These are phyloP conservation scores for Syzygium aqueum DNA, from an alignment of 345 rosid species.

Conservation along the genomic window DNA sequence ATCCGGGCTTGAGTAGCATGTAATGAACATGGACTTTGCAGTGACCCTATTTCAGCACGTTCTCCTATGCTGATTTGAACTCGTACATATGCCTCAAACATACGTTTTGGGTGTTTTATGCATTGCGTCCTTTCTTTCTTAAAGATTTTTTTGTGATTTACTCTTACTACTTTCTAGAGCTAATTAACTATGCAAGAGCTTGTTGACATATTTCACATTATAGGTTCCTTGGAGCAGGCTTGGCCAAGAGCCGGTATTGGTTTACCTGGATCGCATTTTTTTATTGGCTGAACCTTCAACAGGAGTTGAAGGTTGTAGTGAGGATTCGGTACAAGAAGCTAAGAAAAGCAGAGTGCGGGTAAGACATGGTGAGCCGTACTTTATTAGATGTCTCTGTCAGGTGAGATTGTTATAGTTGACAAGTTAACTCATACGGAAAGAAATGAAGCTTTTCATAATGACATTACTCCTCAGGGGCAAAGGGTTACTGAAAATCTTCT, in stretches of 20 bases:
- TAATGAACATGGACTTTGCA: not conserved
- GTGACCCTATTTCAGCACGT: not conserved
- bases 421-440: not conserved
- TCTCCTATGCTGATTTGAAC: not conserved
- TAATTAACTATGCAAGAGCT: not conserved
- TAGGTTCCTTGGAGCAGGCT: constrained; percentile 99
- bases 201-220: not conserved
- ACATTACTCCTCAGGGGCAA: not conserved
- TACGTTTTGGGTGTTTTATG: not conserved
- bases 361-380: constrained; percentile 22
- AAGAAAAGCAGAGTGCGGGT: constrained; percentile 79
- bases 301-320: constrained; percentile 61
- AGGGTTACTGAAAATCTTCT: not conserved
- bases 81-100: not conserved
- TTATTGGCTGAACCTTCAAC: constrained; percentile 89
- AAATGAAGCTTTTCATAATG: not conserved
- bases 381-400: not conserved
- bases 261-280: constrained; percentile 79
- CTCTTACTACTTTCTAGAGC: not conserved
- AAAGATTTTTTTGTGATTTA: not conserved
- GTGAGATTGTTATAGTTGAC: not conserved
- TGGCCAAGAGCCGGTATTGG: constrained; percentile 95
- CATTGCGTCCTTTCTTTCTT: not conserved
- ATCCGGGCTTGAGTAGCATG: not conserved
- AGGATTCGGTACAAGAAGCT: constrained; percentile 86